A percentile compares a stretch with the other conserved stretches of the same genome.
phyloP scores from a whole-genome alignment of 2,329 filamentous ascomycete genomes.

The Pseudogymnoascus sp. region DNA sequence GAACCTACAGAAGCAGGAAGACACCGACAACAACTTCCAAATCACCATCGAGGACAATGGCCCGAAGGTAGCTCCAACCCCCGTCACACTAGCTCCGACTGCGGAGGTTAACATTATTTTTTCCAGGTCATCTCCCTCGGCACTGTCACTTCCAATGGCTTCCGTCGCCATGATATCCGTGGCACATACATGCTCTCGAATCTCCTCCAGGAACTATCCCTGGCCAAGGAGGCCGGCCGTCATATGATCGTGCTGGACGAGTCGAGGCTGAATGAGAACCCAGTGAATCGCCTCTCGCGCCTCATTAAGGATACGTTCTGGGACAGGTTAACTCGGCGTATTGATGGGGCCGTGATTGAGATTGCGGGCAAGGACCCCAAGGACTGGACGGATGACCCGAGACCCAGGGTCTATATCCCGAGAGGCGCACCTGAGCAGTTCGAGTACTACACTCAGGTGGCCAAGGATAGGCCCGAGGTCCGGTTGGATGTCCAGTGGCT shows the following conservation, averaged over 20 bases:
- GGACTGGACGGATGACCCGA: conserved; percentile 86
- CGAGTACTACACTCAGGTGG: conserved; percentile 80
- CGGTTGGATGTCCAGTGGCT: conserved; percentile 80
- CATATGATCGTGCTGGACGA: conserved; percentile 89
- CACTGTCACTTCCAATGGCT: conserved; percentile 77
- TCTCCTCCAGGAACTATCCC: conserved; percentile 84
- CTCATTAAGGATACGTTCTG: conserved; percentile 89
- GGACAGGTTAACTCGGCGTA: conserved; percentile 80
- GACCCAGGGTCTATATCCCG: conserved; percentile 88
- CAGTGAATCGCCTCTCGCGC: conserved; percentile 77
- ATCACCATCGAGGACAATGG: conserved; percentile 96
- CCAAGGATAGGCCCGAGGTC: conserved; percentile 71
- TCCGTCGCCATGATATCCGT: conserved; percentile 82
- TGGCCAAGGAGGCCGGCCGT: conserved; percentile 84
- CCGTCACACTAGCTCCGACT: not conserved
- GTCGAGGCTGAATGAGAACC: conserved; percentile 87
- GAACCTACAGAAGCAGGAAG: conserved; percentile 74
- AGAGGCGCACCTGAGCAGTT: conserved; percentile 76
- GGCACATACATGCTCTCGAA: conserved; percentile 98
- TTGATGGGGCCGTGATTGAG: conserved; percentile 83
- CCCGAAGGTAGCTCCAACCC: conserved; percentile 59
- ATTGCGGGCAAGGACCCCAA: conserved; percentile 85
- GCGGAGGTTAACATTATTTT: not conserved
- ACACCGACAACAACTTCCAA: conserved; percentile 90
- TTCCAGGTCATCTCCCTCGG: conserved; percentile 69